Conservation (phyloP, 2,329 filamentous ascomycete genomes). For the Cadophora sp. region DNA sequence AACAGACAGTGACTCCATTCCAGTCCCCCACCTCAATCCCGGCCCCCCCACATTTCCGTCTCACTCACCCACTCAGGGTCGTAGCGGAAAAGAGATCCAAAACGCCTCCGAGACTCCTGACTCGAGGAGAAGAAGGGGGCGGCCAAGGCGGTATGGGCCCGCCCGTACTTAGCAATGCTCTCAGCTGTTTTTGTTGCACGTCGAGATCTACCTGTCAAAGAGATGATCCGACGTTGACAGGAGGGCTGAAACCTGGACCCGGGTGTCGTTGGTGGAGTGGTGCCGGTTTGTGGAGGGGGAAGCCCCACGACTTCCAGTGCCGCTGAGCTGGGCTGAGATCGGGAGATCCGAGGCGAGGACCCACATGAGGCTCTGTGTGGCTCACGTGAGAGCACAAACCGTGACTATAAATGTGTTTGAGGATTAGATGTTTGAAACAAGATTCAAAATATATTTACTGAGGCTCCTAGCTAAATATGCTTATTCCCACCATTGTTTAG, state of each 20-base stretch:
- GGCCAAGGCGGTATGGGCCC: constrained; percentile 11
- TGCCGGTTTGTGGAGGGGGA: not conserved
- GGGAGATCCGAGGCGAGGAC: too few relatives aligned
- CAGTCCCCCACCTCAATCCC: too few relatives aligned
- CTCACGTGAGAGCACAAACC: not conserved
- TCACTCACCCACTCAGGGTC: not conserved
- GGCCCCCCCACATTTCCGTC: not conserved
- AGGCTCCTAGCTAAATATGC: too few relatives aligned
- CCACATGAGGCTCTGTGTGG: not conserved
- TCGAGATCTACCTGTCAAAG: constrained; percentile 33
- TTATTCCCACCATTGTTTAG: too few relatives aligned
- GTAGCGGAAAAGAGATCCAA: not conserved
- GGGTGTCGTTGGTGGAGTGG: not conserved
- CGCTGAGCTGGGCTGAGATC: too few relatives aligned
- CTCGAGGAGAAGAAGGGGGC: too few relatives aligned
- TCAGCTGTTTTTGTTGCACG: constrained; percentile 30
- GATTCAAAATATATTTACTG: too few relatives aligned
- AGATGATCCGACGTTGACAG: constrained; percentile 25
- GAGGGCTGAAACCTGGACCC: constrained; percentile 18
- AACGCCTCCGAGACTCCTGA: not conserved
- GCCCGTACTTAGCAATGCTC: not conserved
- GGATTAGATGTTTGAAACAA: too few relatives aligned
- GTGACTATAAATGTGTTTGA: too few relatives aligned
- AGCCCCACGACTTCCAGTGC: constrained; percentile 7
- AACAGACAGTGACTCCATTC: too few relatives aligned